Base-by-base conservation (phyloP, 352 stramenopile species). In the Globisporangium iwayamae region DNA sequence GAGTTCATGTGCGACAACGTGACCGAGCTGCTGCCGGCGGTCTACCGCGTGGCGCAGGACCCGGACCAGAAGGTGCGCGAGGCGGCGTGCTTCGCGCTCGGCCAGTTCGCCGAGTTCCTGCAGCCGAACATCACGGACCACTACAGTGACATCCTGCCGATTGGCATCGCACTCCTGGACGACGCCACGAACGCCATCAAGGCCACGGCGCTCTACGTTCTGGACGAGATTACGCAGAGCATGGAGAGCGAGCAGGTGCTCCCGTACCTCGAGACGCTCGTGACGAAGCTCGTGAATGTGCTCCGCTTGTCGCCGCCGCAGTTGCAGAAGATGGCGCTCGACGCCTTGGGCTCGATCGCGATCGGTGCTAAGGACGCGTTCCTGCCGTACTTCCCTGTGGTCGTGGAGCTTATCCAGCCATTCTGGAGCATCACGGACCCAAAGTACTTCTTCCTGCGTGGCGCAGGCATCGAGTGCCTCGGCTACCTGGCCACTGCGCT, bases 201-300 rank as follows among this genome's bases (percentile, higher is more conserved):
- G 78, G 96, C 94, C 8, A 98, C 96, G 11, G 96, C 92, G 45
- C 96, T 98, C 65, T 99, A 99, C 71, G 96, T 99, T 13, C 83
- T 99, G 48, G 97, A 99, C 78, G 98, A 98, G 79, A 99, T 99
- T 74, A 99, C 96, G 61, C 96, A 99, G 85, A 96, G 91, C 67
- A 96, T 99, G 83, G 94, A 99, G 65, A 96, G 87, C 36, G 81
- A 98, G 53, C 93, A 97, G 62, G 90, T 99, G 38, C 73, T 94
- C 55, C 96, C 96, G 22, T 94, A 99, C 72, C 79, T 99, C 0
- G 91, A 98, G 68, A 92, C 92, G 36, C 79, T 99, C 8, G 94
- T 99, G 53, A 90, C 79, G n/a, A 98, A 98, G 76, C 83, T 99
- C 2, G 93, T 98, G 22, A 75, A 69, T 41, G 96, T 98, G 69